Evolutionary conservation across 148 eudicot species (phyloP), one percentile per base, ranked within the genome.

Genomic region (Spergularia bocconei): DNA sequence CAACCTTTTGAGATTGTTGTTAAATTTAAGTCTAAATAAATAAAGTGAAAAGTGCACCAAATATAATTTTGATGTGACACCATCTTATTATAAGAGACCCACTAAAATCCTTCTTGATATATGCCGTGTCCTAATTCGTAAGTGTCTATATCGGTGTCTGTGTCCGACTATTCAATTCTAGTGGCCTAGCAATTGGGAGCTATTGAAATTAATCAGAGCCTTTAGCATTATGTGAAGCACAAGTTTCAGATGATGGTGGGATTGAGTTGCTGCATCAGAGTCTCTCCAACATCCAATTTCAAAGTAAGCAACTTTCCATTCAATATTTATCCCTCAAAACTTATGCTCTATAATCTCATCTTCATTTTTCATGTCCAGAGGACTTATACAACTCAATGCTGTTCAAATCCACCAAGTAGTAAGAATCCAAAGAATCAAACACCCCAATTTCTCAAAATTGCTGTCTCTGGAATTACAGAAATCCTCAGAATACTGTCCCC

Each of bases 401-500:
- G 89, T 67, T 78, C 81, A 51, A 83, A 78, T 55, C 59, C 55
- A 44, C 59, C 73, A 47, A 63, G 48, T 41, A 63, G 48, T 41
- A 62, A 64, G 3, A 76, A 56, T 64, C 68, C 81, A 70, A 69
- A 72, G 70, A 78, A 69, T 65, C 69, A 44, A 65, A 81, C 87
- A 38, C 91, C 91, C 5, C 76, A 64, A 51, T 20, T 84, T 1
- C 64, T 88, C 48, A 84, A 80, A 73, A 39, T 84, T 63, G 80
- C 84, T 3, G 87, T 88, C 5, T 73, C 51, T 54, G 88, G 84
- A 48, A 58, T 86, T 52, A 88, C 91, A 0, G 86, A 88, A 79
- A 52, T 92, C 67, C 87, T 92, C 71, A 77, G 97, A 77, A 71
- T 90, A 62, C 78, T 88, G 72, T 80, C 87, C 16, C 57, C 80